These are phyloP conservation scores for Xylaria hypoxylon DNA, from an alignment of 2,329 filamentous ascomycete species.

Conservation along the genomic window DNA sequence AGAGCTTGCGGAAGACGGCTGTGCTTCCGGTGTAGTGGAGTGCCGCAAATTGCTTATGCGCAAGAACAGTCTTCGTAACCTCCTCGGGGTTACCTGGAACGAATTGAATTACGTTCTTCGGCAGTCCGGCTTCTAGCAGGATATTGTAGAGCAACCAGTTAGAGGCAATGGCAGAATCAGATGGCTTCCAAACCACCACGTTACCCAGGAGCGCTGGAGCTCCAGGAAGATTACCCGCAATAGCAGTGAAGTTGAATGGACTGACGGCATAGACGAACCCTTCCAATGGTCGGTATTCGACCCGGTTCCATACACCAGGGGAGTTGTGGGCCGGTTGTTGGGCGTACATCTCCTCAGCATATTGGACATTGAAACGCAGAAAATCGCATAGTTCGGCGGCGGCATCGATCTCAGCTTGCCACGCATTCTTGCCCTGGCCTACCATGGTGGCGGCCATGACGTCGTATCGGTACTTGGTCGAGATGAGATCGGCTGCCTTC, in stretches of 20 bases:
- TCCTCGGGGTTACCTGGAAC: slow-evolving; percentile 88
- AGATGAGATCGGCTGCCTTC: slow-evolving; percentile 92
- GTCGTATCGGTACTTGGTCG: slow-evolving; percentile 94
- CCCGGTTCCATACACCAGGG: slow-evolving; percentile 88
- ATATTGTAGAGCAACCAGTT: slow-evolving; percentile 94
- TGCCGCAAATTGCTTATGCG: slow-evolving; percentile 84
- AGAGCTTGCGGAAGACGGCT: slow-evolving; percentile 87
- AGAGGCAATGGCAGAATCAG: slow-evolving; percentile 85
- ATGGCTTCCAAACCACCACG: slow-evolving; percentile 98
- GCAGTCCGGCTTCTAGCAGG: slow-evolving; percentile 89
- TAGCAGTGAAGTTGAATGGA: slow-evolving; percentile 98
- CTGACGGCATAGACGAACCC: slow-evolving; percentile 95
- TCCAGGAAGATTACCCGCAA: slow-evolving; percentile 86
- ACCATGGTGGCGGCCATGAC: slow-evolving; percentile 97
- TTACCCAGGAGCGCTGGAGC: slow-evolving; percentile 92
- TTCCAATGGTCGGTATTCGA: slow-evolving; percentile 90
- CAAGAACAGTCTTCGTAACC: slow-evolving; percentile 81
- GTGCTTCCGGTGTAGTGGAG: slow-evolving; percentile 97
- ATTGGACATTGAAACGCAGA: slow-evolving; percentile 92
- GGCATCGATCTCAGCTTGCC: slow-evolving; percentile 98
- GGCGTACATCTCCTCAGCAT: slow-evolving; percentile 89
- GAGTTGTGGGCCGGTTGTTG: slow-evolving; percentile 88
- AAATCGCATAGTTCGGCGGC: slow-evolving; percentile 95
- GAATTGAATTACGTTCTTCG: slow-evolving; percentile 91
- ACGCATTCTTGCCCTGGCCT: slow-evolving; percentile 97